Evolutionary conservation across 805 yeast species (phyloP).

Genomic region (Saturnispora ahearnii): DNA sequence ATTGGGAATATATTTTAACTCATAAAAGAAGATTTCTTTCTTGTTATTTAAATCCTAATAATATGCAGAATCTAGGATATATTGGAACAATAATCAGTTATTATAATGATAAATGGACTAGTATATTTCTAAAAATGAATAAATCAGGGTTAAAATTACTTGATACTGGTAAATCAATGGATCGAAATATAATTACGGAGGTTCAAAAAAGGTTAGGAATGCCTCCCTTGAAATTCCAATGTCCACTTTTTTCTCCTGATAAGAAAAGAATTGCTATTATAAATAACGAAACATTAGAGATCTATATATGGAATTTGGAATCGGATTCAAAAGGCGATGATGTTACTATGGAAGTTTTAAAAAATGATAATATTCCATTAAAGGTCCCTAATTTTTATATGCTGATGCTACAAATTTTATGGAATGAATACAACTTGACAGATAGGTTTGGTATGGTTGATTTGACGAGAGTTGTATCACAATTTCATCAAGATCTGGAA

Average conservation of each 20-base stretch:
- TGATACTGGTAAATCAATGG: not conserved
- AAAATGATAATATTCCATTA: constrained; percentile 18
- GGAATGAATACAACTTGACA: constrained; percentile 10
- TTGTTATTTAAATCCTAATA: not conserved
- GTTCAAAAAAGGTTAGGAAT: not conserved
- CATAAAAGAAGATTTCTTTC: not conserved
- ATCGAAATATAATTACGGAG: not conserved
- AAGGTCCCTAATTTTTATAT: constrained; percentile 22
- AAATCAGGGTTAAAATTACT: not conserved
- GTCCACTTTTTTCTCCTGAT: not conserved
- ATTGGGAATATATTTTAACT: not conserved
- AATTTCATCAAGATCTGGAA: not conserved
- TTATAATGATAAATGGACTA: not conserved
- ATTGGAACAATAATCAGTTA: constrained; percentile 12
- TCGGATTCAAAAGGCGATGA: not conserved
- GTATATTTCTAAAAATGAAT: not conserved
- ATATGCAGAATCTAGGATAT: constrained; percentile 18
- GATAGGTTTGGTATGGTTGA: constrained; percentile 4
- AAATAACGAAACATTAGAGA: not conserved
- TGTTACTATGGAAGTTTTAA: constrained; percentile 11
- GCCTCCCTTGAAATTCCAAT: not conserved
- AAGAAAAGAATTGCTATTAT: constrained; percentile 1
- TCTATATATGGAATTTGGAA: constrained; percentile 4
- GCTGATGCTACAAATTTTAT: constrained; percentile 19
- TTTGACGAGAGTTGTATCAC: constrained; percentile 1